Evolutionary conservation across 2,329 filamentous ascomycete genomes (phyloP), one percentile per base, ranked within the genome.

Genomic region (Raffaelea albimanens): DNA sequence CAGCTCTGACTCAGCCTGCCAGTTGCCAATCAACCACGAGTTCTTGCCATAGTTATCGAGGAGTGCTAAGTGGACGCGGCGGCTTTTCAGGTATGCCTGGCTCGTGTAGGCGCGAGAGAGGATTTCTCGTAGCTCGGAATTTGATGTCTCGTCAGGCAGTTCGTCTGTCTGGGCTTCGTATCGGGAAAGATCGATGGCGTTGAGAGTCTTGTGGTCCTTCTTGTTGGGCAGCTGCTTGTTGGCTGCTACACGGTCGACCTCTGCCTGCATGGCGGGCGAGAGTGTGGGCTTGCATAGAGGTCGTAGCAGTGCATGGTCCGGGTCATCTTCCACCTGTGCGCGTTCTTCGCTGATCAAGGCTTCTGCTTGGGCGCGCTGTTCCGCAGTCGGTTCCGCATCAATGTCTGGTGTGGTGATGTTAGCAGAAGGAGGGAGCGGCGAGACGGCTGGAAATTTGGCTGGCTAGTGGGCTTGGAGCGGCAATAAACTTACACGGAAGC

Each of bases 1-100:
- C 45, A 94, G 65, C 39, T 87, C 76, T 40, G 79, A 78, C 66
- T 96, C 91, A 19, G 89, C 65, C 55, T 86, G 80, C 57, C 83
- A 79, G 64, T 98, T 98, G 59, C 80, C 80, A 9, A 95, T 76
- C 47, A 98, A 72, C 91, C 93, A 97, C 10, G 87, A 84, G 63
- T 95, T 95, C 67, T 87, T 87, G 55, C 91, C 93, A 64, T 83
- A 83, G 44, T 74, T 74, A 58, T 93, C 86, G 19, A 95, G 76
- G n/a, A 95, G 73, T 1, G 72, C 69, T 18, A 95, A 77, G 64
- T 79, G 73, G 29, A 70, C 58, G 33, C 68, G 62, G 3, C 78
- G 74, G n/a, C 65, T 58, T 13, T 61, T 54, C 13, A 82, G 69
- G 63, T 80, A 78, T n/a, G 69, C 61, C 39, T 67, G 69, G 43